Conservation (phyloP, 495 filamentous ascomycete species). For the Penicillium egyptiacum region DNA sequence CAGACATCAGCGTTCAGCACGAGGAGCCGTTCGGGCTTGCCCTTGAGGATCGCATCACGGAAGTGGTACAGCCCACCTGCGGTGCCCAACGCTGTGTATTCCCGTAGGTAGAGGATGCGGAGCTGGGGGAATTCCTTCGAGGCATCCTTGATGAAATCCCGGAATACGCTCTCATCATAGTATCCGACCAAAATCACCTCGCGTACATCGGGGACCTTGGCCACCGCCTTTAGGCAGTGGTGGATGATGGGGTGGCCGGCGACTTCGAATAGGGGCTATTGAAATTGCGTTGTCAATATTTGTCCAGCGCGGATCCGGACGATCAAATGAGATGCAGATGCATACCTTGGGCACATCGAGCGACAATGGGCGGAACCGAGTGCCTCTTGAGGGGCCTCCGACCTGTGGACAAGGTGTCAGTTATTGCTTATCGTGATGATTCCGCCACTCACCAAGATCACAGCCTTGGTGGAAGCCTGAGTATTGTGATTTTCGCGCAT, state of each 20-base stretch:
- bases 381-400: constrained; percentile 91
- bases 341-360: constrained; percentile 94
- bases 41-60: constrained; percentile 97
- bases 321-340: constrained; percentile 3
- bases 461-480: constrained; percentile 64
- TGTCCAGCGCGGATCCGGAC: not conserved
- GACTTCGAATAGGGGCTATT: constrained; percentile 95
- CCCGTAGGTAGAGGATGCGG: constrained; percentile 90
- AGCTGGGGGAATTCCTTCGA: constrained; percentile 82
- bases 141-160: constrained; percentile 94
- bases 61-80: constrained; percentile 98
- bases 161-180: constrained; percentile 96
- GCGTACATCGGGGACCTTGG: constrained; percentile 87
- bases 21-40: constrained; percentile 89
- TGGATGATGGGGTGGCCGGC: constrained; percentile 97
- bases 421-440: constrained; percentile 11
- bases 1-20: constrained; percentile 98
- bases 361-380: constrained; percentile 92
- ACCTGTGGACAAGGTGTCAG: constrained; percentile 58
- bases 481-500: constrained; percentile 38
- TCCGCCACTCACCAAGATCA: constrained; percentile 59
- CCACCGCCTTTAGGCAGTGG: constrained; percentile 91
- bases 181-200: constrained; percentile 98
- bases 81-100: constrained; percentile 96
- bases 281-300: constrained; percentile 23